phyloP scores from a whole-genome alignment of 169 alveolate species.

The Cryptosporidium viatorum region DNA sequence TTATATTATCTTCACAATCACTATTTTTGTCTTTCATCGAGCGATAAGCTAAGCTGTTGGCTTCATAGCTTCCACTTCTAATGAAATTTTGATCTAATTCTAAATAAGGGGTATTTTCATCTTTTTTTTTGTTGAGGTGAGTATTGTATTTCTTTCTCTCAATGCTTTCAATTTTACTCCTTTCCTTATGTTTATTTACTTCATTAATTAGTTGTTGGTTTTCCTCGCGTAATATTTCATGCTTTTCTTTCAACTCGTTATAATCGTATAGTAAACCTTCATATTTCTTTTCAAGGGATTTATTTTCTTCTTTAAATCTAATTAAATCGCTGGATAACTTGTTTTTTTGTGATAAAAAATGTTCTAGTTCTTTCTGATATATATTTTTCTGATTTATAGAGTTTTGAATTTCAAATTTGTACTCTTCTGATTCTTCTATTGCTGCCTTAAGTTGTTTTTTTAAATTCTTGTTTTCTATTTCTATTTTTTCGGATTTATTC shows the following conservation, averaged over 20 bases:
- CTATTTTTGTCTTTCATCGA: neutral
- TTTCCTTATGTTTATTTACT: neutral
- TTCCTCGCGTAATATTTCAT: constrained; percentile 24
- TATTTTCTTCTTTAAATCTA: constrained; percentile 20
- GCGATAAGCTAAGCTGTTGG: neutral
- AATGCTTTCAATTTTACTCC: neutral
- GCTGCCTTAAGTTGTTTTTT: constrained; percentile 10
- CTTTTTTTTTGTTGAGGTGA: neutral
- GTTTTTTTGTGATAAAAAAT: constrained; percentile 1
- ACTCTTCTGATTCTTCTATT: constrained; percentile 22
- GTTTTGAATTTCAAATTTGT: constrained; percentile 36
- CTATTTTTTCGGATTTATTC: neutral
- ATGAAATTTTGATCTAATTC: neutral
- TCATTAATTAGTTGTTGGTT: constrained; percentile 2
- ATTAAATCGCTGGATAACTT: constrained; percentile 17
- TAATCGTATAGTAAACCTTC: constrained; percentile 7
- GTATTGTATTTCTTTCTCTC: neutral
- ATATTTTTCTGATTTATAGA: constrained; percentile 2
- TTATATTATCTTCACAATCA: neutral
- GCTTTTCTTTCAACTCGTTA: constrained; percentile 27
- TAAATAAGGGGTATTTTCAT: neutral
- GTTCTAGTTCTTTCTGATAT: constrained; percentile 10
- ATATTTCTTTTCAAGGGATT: constrained; percentile 19
- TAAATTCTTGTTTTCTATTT: constrained; percentile 28
- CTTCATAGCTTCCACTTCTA: neutral